A percentile compares a stretch with the other conserved stretches of the same genome.
Evolutionary conservation across 768 basidiomycete species (phyloP).

Genomic region (Mycena belliarum): DNA sequence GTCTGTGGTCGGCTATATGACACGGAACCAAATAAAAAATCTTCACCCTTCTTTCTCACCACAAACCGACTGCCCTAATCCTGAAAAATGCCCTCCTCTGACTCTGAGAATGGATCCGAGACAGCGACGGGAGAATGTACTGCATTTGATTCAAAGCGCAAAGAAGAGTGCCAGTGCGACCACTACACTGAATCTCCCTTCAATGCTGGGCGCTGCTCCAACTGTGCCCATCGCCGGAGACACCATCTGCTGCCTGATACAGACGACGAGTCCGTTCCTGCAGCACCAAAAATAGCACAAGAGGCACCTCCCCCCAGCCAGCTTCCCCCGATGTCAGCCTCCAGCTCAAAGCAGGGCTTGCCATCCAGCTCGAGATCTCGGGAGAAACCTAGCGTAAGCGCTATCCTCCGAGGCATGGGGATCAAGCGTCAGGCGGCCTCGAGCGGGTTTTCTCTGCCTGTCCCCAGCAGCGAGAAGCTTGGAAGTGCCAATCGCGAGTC

Average conservation of each 20-base stretch:
- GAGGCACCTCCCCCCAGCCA: not conserved
- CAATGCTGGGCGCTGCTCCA: not conserved
- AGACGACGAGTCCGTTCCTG: not conserved
- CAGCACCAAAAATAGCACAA: not conserved
- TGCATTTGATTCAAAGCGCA: not conserved
- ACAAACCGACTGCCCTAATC: no score
- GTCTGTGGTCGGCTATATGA: not conserved
- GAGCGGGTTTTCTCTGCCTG: no score
- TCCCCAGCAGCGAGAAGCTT: no score
- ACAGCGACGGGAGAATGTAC: constrained; percentile 1
- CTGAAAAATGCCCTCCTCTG: not conserved
- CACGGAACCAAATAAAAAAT: not conserved
- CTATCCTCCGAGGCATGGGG: no score
- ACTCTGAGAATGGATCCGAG: no score
- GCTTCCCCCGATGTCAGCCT: no score
- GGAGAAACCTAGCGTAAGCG: no score
- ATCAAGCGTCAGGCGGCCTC: no score
- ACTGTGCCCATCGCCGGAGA: not conserved
- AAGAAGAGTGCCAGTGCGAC: not conserved
- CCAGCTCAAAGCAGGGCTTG: no score
- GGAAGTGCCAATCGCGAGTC: no score
- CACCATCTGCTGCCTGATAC: no score
- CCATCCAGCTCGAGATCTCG: no score
- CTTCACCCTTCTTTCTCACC: not conserved
- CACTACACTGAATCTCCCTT: not conserved